Evolutionary conservation across 2,329 filamentous ascomycete genomes (phyloP), one percentile per base, ranked within the genome.

Genomic region (Trichoderma oligosporum): DNA sequence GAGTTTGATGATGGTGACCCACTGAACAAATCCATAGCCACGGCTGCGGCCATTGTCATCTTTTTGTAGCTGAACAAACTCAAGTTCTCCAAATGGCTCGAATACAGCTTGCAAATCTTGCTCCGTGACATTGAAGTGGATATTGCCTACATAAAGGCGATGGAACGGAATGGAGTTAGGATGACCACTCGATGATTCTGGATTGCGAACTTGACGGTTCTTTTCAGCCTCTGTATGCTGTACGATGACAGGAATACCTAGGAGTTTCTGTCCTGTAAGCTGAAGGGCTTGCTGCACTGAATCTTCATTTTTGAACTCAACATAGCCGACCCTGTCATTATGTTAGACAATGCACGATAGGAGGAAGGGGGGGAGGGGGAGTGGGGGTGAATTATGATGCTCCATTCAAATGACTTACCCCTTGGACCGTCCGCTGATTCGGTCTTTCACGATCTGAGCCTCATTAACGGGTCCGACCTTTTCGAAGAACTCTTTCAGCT

Each of bases 1-100:
- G n/a, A n/a, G n/a, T n/a, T n/a, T n/a, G 16, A 4, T 11, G 7
- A 3, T 1, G 29, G 16, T n/a, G 31, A 86, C 91, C 73, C 82
- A 97, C 94, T 99, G 94, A 61, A 99, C 93, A 78, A 99, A 99
- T 55, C 94, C 94, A 77, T 97, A 99, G 61, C 94, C 94, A 73
- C 93, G 86, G 73, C 92, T 96, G 59, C 92, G 86, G 54, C 88
- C 89, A 61, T 83, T 86, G 64, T 97, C 94, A 68, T 99, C 95
- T 76, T 96, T 97, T 73, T 99, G 95, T 58, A 99, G 82, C 71
- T 97, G 92, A 59, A 97, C 92, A 73, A 97, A 97, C 72, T 97
- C 94, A 58, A 99, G 86, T 76, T 96, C 92, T 66, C 94, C 94
- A 74, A 97, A 99, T 1, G 94, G 93, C 76, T 95, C 91, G 73